Evolutionary conservation across 2,329 filamentous ascomycete species (phyloP), one percentile per base, ranked within the genome.

Genomic region (Exutisphaerella laricina): DNA sequence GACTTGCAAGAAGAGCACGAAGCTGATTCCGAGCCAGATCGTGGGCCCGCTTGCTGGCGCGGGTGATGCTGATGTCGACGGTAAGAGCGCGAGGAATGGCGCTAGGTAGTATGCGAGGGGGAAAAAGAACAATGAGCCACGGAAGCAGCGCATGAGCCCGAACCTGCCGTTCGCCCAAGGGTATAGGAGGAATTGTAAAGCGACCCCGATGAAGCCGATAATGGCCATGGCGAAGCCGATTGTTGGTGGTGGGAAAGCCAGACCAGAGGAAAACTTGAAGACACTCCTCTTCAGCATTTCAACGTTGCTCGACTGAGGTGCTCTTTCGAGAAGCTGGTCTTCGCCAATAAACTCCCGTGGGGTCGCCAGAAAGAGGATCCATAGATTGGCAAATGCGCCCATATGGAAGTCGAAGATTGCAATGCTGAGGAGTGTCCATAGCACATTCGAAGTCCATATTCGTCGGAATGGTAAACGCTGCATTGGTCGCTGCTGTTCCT

Each of bases 141-240:
- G 77, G 72, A 82, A 88, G 31, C 79, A 81, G 4, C 70, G 70
- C 39, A 88, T 66, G 1, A 83, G 84, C 23, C 85, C 86, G 1
- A 87, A 73, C 2, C 74, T 74, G 2, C 72, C 68, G 34, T 85
- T 85, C 13, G 88, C 66, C 21, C 67, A 66, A 1, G 85, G 85
- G 58, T 89, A 90, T 7, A 87, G 66, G 37, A 84, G 71, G 16
- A 87, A 73, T 59, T 87, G 84, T 33, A 92, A 70, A 0, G 72
- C 67, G 26, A 92, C 82, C n/a, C 87, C 87, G 31, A 90, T 79
- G 36, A 78, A 66, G 6, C 86, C 87, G 12, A 92, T 74, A 39
- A 85, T 80, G 2, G 85, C 80, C 69, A 89, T 88, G 4, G 84
- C 84, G 31, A 85, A 67, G n/a, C 86, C 86, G 22, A 92, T 83